Conservation (phyloP, 495 filamentous ascomycete genomes). For the Staphylotrichum longicolle region DNA sequence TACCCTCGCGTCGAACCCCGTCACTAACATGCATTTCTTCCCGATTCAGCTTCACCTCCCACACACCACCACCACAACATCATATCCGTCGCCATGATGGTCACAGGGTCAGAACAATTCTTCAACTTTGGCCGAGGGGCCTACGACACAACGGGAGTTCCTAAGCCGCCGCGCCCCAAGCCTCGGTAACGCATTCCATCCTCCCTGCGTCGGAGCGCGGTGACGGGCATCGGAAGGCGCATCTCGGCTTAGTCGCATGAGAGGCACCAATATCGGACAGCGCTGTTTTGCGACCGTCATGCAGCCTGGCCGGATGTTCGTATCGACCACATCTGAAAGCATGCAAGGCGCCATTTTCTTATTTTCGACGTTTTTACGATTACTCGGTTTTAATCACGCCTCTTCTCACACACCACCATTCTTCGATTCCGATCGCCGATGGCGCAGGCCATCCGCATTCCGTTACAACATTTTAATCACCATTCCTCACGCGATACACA, state of each 20-base stretch:
- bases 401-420: slow-evolving; percentile 28
- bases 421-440: slow-evolving; percentile 9
- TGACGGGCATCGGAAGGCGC: slow-evolving; percentile 15
- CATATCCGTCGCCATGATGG: slow-evolving; percentile 44
- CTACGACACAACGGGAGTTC: slow-evolving; percentile 56
- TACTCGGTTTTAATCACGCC: slow-evolving; percentile 33
- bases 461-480: slow-evolving; percentile 45
- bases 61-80: neutral
- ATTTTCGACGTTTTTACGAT: slow-evolving; percentile 17
- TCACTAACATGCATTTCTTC: slow-evolving; percentile 30
- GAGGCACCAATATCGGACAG: slow-evolving; percentile 6
- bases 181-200: slow-evolving; percentile 43
- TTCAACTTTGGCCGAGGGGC: slow-evolving; percentile 56
- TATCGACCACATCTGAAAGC: neutral
- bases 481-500: slow-evolving; percentile 39
- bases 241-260: slow-evolving; percentile 13
- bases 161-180: slow-evolving; percentile 56
- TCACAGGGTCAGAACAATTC: slow-evolving; percentile 42
- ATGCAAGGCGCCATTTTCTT: slow-evolving; percentile 6
- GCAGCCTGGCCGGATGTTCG: slow-evolving; percentile 8
- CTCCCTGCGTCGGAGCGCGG: slow-evolving; percentile 23
- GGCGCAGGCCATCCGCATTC: slow-evolving; percentile 29
- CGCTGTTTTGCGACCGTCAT: neutral
- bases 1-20: neutral
- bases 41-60: slow-evolving; percentile 20